Evolutionary conservation across 495 filamentous ascomycete species (phyloP), one percentile per base, ranked within the genome.

Genomic region (Clohesyomyces aquaticus): DNA sequence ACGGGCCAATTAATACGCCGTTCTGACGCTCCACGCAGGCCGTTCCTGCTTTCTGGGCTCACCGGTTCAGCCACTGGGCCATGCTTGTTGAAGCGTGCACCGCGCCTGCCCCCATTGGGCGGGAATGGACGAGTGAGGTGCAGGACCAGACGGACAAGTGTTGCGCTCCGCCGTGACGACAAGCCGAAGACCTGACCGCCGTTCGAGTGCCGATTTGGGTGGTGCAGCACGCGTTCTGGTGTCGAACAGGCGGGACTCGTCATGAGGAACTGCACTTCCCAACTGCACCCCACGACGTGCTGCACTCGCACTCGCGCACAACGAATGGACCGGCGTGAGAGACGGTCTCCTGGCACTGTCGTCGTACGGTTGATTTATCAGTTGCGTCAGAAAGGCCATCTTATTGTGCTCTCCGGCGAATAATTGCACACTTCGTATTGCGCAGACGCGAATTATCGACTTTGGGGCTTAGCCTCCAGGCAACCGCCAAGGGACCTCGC

Each of bases 381-480:
- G 27, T 12, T 22, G 53, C 55, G 55, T 35, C n/a, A 50, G 41
- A 55, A n/a, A 48, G 62, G 54, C 19, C 52, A 4, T 56, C 38
- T 27, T 46, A 45, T 65, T 65, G 55, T 54, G 35, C 55, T 1
- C 55, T 42, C 27, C 48, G 43, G 61, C 62, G 55, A 65, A 65
- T 65, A 35, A 35, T 26, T 19, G 29, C 23, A 25, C 22, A 25
- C 11, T 21, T 55, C 61, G 61, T 48, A 32, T 38, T 51, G 26
- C 46, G 50, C 32, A 42, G 28, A 12, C 27, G 50, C 46, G 53
- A 46, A 58, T 59, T 54, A 53, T 57, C 25, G 53, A 58, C 27
- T 23, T n/a, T 19, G 49, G 18, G 55, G 56, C 55, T 65, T 56
- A 57, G 54, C 53, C n/a, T 61, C 61, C 56, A 65, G 61, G 66